Percentiles rank a stretch among this genome's conserved stretches.
Conservation (phyloP, 140 eudicot species). For the Cichorium intybus region DNA sequence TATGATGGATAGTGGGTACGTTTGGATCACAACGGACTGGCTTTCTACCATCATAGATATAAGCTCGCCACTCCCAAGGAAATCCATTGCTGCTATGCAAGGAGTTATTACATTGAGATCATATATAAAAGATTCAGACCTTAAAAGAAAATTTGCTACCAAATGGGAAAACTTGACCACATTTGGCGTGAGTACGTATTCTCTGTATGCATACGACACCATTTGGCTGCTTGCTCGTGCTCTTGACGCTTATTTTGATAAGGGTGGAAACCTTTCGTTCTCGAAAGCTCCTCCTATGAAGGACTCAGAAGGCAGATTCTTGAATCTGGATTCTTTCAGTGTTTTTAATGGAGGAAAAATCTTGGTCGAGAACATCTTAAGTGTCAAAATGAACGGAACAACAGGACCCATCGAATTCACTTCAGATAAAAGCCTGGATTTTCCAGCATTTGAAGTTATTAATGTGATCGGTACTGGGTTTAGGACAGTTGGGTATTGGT, state of each 20-base stretch:
- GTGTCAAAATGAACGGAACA: slow-evolving; percentile 60
- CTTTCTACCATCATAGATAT: slow-evolving; percentile 64
- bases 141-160: slow-evolving; percentile 43
- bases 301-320: slow-evolving; percentile 15
- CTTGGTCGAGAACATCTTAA: slow-evolving; percentile 43
- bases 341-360: slow-evolving; percentile 60
- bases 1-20: slow-evolving; percentile 71
- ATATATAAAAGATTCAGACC: slow-evolving; percentile 52
- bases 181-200: slow-evolving; percentile 58
- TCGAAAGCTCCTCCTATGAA: slow-evolving; percentile 39
- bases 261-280: slow-evolving; percentile 61
- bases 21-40: slow-evolving; percentile 89
- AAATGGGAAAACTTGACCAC: slow-evolving; percentile 55
- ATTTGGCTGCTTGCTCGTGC: slow-evolving; percentile 86
- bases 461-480: slow-evolving; percentile 68
- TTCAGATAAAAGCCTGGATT: slow-evolving; percentile 43
- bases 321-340: slow-evolving; percentile 53
- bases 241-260: slow-evolving; percentile 50
- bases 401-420: slow-evolving; percentile 55
- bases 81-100: slow-evolving; percentile 36
- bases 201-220: slow-evolving; percentile 73
- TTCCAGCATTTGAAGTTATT: slow-evolving; percentile 68
- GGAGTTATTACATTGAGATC: slow-evolving; percentile 62
- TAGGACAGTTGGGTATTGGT: slow-evolving; percentile 69
- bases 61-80: slow-evolving; percentile 32